Conservation (phyloP, 2,329 filamentous ascomycete species). For the Exophiala calicioides region DNA sequence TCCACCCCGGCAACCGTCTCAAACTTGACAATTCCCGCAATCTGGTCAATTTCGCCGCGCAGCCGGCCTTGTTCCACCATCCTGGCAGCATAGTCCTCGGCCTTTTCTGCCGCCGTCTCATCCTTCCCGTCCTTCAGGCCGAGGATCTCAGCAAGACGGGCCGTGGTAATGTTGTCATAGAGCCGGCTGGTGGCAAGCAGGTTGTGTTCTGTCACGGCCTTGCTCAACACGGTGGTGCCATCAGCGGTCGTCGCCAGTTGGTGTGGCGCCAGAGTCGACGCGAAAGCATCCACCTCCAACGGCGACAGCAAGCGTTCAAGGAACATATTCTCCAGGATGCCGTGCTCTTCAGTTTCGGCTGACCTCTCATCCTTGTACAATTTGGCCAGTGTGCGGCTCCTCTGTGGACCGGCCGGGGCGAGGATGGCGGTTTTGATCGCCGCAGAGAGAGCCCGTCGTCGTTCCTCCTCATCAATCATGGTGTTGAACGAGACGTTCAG, state of each 20-base stretch:
- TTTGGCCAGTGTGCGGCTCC: slow-evolving; percentile 75
- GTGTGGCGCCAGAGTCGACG: slow-evolving; percentile 76
- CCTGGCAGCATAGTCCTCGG: slow-evolving; percentile 85
- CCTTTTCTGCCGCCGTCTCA: slow-evolving; percentile 63
- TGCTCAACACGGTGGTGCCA: slow-evolving; percentile 87
- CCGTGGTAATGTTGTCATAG: slow-evolving; percentile 75
- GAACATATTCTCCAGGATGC: slow-evolving; percentile 97
- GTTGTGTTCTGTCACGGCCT: slow-evolving; percentile 95
- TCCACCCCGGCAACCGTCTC: slow-evolving; percentile 70
- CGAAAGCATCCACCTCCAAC: slow-evolving; percentile 83
- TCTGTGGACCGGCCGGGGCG: slow-evolving; percentile 82
- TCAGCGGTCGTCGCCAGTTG: slow-evolving; percentile 88
- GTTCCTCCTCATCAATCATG: slow-evolving; percentile 81
- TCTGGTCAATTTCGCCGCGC: slow-evolving; percentile 89
- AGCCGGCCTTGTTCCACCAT: slow-evolving; percentile 96
- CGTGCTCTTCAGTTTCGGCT: slow-evolving; percentile 71
- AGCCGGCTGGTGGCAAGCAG: slow-evolving; percentile 79
- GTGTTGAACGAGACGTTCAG: slow-evolving; percentile 79
- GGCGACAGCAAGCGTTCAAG: slow-evolving; percentile 79
- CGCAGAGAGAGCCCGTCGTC: slow-evolving; percentile 78
- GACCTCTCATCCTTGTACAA: slow-evolving; percentile 93
- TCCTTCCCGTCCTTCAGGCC: slow-evolving; percentile 61
- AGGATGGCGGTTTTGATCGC: slow-evolving; percentile 91
- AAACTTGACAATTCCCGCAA: slow-evolving; percentile 85
- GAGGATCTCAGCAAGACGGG: slow-evolving; percentile 73